phyloP scores from a whole-genome alignment of 192 early-diverging fungal species.

The Coemansia sp. region DNA sequence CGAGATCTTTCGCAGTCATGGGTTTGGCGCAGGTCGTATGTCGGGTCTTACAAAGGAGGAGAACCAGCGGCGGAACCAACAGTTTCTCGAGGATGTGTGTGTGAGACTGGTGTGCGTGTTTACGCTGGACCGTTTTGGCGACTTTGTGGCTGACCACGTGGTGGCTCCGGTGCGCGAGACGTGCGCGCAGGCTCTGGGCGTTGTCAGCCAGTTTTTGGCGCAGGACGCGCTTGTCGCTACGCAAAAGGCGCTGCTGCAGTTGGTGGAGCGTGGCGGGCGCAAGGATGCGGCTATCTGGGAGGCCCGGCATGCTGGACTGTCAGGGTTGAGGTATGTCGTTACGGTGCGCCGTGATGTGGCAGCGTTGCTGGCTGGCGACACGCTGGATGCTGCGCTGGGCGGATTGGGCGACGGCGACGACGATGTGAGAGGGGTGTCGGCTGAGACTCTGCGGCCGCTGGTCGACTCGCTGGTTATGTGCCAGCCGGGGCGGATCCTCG shows the following conservation, averaged over 20 bases:
- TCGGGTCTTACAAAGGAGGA: slow-evolving; percentile 56
- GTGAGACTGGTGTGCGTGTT: slow-evolving; percentile 94
- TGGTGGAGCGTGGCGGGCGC: slow-evolving; percentile 51
- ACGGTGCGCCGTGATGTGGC: slow-evolving; percentile 90
- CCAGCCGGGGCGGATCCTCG: slow-evolving; percentile 67
- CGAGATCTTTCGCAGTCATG: slow-evolving; percentile 85
- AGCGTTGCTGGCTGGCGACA: slow-evolving; percentile 68
- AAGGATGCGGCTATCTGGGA: slow-evolving; percentile 72
- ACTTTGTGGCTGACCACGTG: slow-evolving; percentile 95
- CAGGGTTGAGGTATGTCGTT: slow-evolving; percentile 93
- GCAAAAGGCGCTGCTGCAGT: slow-evolving; percentile 63
- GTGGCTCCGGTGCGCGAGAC: slow-evolving; percentile 97
- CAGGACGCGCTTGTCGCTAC: slow-evolving; percentile 58
- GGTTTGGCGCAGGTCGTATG: slow-evolving; percentile 75
- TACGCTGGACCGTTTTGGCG: slow-evolving; percentile 92
- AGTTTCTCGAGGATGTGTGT: slow-evolving; percentile 84
- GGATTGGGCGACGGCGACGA: slow-evolving; percentile 90
- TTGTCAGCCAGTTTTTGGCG: slow-evolving; percentile 66
- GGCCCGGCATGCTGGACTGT: slow-evolving; percentile 86
- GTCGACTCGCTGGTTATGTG: slow-evolving; percentile 74
- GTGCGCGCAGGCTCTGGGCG: slow-evolving; percentile 81
- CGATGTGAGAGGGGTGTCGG: slow-evolving; percentile 92
- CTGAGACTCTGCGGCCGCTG: slow-evolving; percentile 87
- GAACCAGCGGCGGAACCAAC: slow-evolving; percentile 72
- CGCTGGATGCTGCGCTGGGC: slow-evolving; percentile 79